Evolutionary conservation across 73 alveolate species (phyloP).

Genomic region (Tetrahymena malaccensis): DNA sequence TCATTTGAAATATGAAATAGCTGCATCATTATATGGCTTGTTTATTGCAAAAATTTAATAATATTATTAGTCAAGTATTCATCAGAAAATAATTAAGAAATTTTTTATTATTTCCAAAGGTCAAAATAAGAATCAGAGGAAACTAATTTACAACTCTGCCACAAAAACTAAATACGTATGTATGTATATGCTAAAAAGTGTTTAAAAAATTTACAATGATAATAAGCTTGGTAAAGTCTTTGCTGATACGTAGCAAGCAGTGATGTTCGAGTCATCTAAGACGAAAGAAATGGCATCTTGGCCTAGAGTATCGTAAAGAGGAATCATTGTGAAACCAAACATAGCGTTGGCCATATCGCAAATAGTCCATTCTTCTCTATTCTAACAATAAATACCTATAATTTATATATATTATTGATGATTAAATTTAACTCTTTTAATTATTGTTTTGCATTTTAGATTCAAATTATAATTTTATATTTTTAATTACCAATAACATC

Average conservation of each 20-base stretch:
- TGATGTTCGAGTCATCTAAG: slow-evolving; percentile 12
- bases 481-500: background rate
- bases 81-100: background rate
- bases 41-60: background rate
- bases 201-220: background rate
- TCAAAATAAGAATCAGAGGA: background rate
- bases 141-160: background rate
- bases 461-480: background rate
- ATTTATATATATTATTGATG: background rate
- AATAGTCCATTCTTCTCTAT: slow-evolving; percentile 67
- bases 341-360: slow-evolving; percentile 46
- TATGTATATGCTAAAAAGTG: no score
- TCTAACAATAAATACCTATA: slow-evolving; percentile 60
- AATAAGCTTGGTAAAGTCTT: slow-evolving; percentile 2
- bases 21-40: background rate
- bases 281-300: slow-evolving; percentile 31
- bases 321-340: slow-evolving; percentile 55
- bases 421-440: background rate
- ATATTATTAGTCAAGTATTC: background rate
- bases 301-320: slow-evolving; percentile 59
- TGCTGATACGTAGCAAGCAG: slow-evolving; percentile 7
- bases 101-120: background rate
- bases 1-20: background rate
- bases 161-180: no score
- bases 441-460: background rate